Evolutionary conservation across 1,139 yeast species (phyloP).

Genomic region (Hyphopichia wangnamkhiaoensis): DNA sequence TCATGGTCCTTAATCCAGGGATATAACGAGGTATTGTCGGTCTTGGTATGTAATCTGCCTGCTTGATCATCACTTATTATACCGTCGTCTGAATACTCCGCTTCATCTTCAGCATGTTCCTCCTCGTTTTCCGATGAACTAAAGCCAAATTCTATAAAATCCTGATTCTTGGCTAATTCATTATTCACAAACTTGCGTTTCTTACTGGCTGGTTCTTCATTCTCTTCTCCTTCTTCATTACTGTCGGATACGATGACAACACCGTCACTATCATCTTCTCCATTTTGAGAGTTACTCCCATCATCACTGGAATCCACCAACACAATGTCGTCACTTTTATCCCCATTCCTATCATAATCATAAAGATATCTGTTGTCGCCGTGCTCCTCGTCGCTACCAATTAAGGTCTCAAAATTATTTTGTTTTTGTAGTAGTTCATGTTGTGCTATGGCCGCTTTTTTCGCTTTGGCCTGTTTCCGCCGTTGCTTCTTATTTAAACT

Average conservation of each 20-base stretch:
- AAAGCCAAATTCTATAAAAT: constrained; percentile 63
- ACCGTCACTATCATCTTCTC: constrained; percentile 22
- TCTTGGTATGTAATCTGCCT: constrained; percentile 20
- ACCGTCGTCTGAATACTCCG: constrained; percentile 37
- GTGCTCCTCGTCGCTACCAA: background rate
- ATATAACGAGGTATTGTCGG: constrained; percentile 40
- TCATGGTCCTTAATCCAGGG: constrained; percentile 85
- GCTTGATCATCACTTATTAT: constrained; percentile 36
- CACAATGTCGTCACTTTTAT: constrained; percentile 20
- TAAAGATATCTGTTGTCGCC: constrained; percentile 7
- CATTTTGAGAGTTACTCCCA: constrained; percentile 6
- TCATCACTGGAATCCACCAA: constrained; percentile 27
- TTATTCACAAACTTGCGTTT: constrained; percentile 10
- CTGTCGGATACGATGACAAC: constrained; percentile 17
- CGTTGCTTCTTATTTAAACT: constrained; percentile 20
- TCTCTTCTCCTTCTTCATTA: constrained; percentile 1
- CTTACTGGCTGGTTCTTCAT: background rate
- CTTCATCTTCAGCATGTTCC: constrained; percentile 24
- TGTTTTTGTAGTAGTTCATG: background rate
- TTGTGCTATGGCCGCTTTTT: constrained; percentile 5
- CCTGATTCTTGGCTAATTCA: constrained; percentile 51
- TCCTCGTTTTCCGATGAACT: constrained; percentile 45
- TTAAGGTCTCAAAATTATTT: background rate
- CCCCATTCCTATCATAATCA: constrained; percentile 16
- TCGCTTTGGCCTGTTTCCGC: constrained; percentile 14